Conservation (phyloP, 2,329 filamentous ascomycete genomes). For the Lasiodiplodia hormozganensis region DNA sequence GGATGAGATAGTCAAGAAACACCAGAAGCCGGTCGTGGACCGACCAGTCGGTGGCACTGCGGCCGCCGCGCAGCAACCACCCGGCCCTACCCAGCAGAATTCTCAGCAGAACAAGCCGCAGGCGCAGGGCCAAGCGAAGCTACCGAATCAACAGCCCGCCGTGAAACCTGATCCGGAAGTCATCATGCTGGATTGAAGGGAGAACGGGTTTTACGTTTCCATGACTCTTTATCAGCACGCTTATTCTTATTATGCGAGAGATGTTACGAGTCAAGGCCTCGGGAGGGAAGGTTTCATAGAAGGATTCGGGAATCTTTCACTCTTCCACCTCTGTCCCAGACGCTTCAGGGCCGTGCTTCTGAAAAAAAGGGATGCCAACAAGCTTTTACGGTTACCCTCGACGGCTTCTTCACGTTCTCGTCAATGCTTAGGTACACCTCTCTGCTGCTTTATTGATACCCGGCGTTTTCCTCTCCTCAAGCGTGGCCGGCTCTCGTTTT, state of each 20-base stretch:
- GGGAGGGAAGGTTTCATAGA: neutral
- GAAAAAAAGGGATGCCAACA: neutral
- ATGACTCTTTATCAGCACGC: neutral
- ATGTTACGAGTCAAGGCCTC: conserved; percentile 9
- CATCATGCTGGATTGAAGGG: conserved; percentile 26
- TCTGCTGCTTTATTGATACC: conserved; percentile 27
- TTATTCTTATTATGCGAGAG: conserved; percentile 4
- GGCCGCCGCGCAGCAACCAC: neutral
- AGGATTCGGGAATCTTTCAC: neutral
- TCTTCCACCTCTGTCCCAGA: neutral
- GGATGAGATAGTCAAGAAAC: conserved; percentile 43
- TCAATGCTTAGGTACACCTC: conserved; percentile 1
- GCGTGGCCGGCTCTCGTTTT: conserved; percentile 12
- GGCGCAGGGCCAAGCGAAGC: conserved; percentile 2
- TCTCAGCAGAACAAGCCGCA: conserved; percentile 16
- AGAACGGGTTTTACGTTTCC: neutral
- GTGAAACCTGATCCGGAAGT: conserved; percentile 21
- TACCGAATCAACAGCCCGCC: neutral
- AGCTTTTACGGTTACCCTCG: neutral
- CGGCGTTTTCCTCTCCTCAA: conserved; percentile 16
- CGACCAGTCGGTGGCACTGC: neutral
- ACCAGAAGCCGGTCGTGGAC: conserved; percentile 10
- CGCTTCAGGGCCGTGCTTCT: neutral
- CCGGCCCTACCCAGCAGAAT: conserved; percentile 1
- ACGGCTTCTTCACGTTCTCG: neutral